Conservation (phyloP, 176 grass and related monocot genomes). For the Juncus inflexus region DNA sequence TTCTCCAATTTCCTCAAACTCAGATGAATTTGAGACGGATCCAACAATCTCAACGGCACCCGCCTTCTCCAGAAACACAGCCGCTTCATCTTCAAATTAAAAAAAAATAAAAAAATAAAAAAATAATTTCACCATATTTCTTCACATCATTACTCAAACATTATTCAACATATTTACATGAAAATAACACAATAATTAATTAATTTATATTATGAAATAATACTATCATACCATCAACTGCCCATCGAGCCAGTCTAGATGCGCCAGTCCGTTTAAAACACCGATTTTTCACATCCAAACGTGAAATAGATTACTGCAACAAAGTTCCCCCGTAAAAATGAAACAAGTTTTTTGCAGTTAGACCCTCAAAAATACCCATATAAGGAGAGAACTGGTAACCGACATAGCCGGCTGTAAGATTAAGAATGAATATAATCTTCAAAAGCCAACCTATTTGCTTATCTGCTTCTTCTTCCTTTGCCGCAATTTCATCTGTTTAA, state of each 20-base stretch:
- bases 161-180: too few species aligned
- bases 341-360: conserved; percentile 11
- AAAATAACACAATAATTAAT: too few species aligned
- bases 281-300: conserved; percentile 84
- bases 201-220: too few species aligned
- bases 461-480: conserved; percentile 84
- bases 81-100: conserved; percentile 56
- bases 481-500: conserved; percentile 46
- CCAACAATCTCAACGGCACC: conserved; percentile 57
- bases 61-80: conserved; percentile 51
- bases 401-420: conserved; percentile 68
- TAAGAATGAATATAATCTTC: conserved; percentile 74
- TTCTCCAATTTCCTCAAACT: conserved; percentile 58
- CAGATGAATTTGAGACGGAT: conserved; percentile 49
- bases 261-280: conserved; percentile 91
- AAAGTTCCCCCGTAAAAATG: conserved; percentile 83
- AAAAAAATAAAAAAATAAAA: conserved; percentile 11
- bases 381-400: conserved; percentile 92
- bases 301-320: conserved; percentile 70
- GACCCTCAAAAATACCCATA: conserved; percentile 57
- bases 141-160: conserved; percentile 54
- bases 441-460: conserved; percentile 88
- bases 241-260: conserved; percentile 74
- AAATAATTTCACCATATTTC: conserved; percentile 75
- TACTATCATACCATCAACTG: conserved; percentile 77